Evolutionary conservation across 192 early-diverging fungal genomes (phyloP), one percentile per base, ranked within the genome.

Genomic region (Backusella mclennaniae): DNA sequence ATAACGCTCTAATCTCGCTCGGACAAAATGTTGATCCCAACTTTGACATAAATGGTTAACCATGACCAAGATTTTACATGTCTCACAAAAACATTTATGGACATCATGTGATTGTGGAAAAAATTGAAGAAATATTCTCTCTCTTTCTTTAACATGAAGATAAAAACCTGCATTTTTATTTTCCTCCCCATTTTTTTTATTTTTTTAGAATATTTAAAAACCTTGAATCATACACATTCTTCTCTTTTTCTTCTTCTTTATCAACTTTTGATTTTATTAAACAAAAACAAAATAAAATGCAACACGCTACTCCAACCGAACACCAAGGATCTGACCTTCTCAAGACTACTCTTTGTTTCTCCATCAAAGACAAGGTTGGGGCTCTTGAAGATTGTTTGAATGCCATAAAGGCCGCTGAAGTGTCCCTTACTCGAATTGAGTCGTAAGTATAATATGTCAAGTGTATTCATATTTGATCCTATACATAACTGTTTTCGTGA

Each of bases 391-490:
- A 92, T 75, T 92, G 94, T 63, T 90, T 99, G 23, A 77, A 85
- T 35, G 89, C 89, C 39, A 88, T 99, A 73, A 90, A 89, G 69
- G 76, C 83, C 11, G 83, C 90, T 71, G 80, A 89, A 59, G 89
- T 99, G 66, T 96, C 95, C 5, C 88, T 99, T 83, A 94, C 92
- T n/a, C 91, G 94, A 52, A 99, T 99, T 82, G 97, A 99, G 85
- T 96, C 94, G 89, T 90, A 84, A 71, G 78, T 71, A 23, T 29
- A 39, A 49, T 49, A 49, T 7, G 17, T 19, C 46, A n/a, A 44
- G 15, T 23, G 14, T 73, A 52, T 52, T 29, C 14, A 26, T 74
- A 41, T 44, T 12, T 73, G 33, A 31, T 33, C 23, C 17, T 46
- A 35, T 23, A 23, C 53, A 19, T 21, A 14, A 52, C 56, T 35